Evolutionary conservation across 192 early-diverging fungal species (phyloP).

Genomic region (Mortierella alpina): DNA sequence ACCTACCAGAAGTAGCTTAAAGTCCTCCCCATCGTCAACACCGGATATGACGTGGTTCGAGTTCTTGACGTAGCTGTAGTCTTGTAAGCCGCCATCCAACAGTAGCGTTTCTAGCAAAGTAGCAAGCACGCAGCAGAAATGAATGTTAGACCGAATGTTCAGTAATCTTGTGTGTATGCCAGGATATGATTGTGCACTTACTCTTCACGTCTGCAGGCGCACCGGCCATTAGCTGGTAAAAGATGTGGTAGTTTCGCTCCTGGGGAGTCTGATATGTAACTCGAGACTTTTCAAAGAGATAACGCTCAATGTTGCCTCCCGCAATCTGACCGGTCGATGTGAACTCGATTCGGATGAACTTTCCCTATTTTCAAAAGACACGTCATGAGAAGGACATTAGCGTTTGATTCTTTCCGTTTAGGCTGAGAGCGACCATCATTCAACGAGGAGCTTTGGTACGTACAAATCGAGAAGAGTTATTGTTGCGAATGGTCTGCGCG

Average conservation of each 20-base stretch:
- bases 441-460: constrained; percentile 31
- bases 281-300: constrained; percentile 96
- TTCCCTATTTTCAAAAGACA: constrained; percentile 70
- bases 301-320: constrained; percentile 97
- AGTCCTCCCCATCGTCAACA: constrained; percentile 91
- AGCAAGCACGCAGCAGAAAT: constrained; percentile 21
- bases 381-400: background rate
- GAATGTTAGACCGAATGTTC: background rate
- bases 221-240: constrained; percentile 97
- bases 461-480: constrained; percentile 98
- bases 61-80: constrained; percentile 86
- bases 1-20: constrained; percentile 73
- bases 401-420: background rate
- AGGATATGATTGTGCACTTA: constrained; percentile 32
- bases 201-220: constrained; percentile 77
- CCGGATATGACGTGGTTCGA: constrained; percentile 92
- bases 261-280: constrained; percentile 92
- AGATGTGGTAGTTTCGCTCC: constrained; percentile 97
- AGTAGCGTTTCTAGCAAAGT: constrained; percentile 69
- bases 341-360: constrained; percentile 99
- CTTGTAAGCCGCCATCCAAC: constrained; percentile 77
- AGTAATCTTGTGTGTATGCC: background rate
- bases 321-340: constrained; percentile 79
- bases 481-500: constrained; percentile 97
- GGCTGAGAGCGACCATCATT: background rate